Evolutionary conservation across 192 early-diverging fungal genomes (phyloP).

Genomic region (Backusella tarrabulga): DNA sequence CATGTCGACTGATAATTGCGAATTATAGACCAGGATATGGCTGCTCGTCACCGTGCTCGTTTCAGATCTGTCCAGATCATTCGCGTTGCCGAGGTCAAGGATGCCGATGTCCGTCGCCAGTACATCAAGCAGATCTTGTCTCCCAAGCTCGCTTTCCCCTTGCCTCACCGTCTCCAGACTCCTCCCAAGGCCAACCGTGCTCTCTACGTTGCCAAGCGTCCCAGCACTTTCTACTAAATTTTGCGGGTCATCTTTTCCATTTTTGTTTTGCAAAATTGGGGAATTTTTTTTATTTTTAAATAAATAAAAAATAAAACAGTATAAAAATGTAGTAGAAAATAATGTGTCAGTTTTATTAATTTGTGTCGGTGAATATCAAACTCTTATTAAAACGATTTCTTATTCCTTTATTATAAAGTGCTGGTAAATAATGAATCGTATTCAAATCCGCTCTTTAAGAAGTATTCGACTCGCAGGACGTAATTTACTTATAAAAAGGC

Average conservation of each 20-base stretch:
- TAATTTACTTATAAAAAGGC: not conserved
- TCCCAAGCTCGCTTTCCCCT: conserved; percentile 93
- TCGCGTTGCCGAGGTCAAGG: conserved; percentile 91
- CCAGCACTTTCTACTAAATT: conserved; percentile 86
- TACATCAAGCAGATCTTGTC: conserved; percentile 96
- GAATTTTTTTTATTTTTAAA: not conserved
- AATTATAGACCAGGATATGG: conserved; percentile 89
- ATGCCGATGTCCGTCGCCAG: conserved; percentile 89
- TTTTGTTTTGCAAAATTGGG: not conserved
- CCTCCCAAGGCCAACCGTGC: conserved; percentile 81
- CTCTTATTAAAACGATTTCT: not conserved
- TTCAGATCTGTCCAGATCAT: conserved; percentile 99
- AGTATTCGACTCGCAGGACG: not conserved
- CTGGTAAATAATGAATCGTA: not conserved
- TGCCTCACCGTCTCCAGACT: conserved; percentile 93
- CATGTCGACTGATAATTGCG: not conserved
- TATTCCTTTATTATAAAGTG: not conserved
- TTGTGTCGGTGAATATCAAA: not conserved
- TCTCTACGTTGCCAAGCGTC: conserved; percentile 90
- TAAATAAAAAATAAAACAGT: not conserved
- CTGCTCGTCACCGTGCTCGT: conserved; percentile 96
- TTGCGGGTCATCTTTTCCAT: not conserved
- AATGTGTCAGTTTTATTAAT: not conserved
- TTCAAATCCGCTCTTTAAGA: not conserved
- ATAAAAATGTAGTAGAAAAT: not conserved